Evolutionary conservation across 2,329 filamentous ascomycete species (phyloP).

Genomic region (Botrytis deweyae): DNA sequence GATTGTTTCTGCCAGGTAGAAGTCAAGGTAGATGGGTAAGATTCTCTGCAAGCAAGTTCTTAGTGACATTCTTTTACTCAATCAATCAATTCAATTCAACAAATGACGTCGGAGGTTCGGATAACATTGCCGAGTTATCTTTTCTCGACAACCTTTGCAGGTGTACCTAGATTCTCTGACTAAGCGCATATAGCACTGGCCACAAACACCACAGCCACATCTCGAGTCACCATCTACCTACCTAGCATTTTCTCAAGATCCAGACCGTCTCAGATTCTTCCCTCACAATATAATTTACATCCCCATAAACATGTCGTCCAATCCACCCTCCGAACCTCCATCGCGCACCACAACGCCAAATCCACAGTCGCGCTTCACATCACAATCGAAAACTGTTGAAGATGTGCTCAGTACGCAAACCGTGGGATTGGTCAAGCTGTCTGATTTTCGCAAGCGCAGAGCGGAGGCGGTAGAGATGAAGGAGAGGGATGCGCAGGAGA

Average conservation of each 20-base stretch:
- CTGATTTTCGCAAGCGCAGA: conserved; percentile 93
- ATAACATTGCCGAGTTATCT: background rate
- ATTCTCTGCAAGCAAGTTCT: background rate
- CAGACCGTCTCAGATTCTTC: background rate
- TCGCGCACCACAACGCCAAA: conserved; percentile 38
- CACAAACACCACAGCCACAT: background rate
- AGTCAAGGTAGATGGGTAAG: too few relatives aligned
- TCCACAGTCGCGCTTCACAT: conserved; percentile 36
- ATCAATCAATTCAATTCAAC: background rate
- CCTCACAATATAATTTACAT: background rate
- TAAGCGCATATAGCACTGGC: background rate
- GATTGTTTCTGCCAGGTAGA: background rate
- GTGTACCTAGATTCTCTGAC: background rate
- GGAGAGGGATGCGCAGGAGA: conserved; percentile 74
- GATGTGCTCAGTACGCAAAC: conserved; percentile 41
- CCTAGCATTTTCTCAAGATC: background rate
- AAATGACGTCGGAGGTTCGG: conserved; percentile 4
- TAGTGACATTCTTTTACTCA: background rate
- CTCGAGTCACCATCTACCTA: background rate
- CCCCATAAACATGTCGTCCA: conserved; percentile 29
- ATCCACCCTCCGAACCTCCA: conserved; percentile 32
- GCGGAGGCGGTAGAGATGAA: conserved; percentile 92
- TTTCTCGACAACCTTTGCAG: background rate
- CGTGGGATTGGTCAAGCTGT: conserved; percentile 86
- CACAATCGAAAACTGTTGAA: conserved; percentile 39